Percentiles rank a stretch among this genome's conserved stretches.
Evolutionary conservation across 768 basidiomycete species (phyloP).

Genomic region (Leccinum truebloodii): DNA sequence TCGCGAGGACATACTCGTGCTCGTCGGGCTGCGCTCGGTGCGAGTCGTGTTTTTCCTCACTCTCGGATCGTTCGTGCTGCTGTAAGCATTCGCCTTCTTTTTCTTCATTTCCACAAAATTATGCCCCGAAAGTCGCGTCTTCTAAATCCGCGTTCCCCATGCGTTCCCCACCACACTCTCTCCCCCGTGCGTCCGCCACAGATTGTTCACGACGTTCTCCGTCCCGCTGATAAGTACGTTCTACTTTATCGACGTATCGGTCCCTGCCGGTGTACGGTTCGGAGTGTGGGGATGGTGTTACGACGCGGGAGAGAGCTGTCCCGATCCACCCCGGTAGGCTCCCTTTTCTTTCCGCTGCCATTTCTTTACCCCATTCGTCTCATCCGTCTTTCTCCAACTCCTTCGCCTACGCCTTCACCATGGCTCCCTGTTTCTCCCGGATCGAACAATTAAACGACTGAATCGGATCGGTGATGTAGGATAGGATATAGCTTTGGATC

Average conservation of each 20-base stretch:
- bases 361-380: not conserved
- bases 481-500: not conserved
- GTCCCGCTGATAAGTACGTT: not conserved
- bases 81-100: not conserved
- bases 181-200: not conserved
- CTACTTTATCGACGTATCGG: not conserved
- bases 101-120: not conserved
- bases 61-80: not conserved
- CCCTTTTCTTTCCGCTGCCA: not conserved
- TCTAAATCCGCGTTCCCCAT: not conserved
- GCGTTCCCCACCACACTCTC: not conserved
- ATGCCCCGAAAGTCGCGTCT: not conserved
- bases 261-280: not conserved
- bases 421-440: not conserved
- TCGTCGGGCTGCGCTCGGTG: conserved; percentile 3
- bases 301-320: not conserved
- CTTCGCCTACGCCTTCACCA: not conserved
- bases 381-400: not conserved
- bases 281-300: conserved; percentile 1
- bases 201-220: conserved; percentile 1
- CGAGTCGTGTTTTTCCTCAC: conserved; percentile 4
- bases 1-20: not conserved
- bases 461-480: not conserved
- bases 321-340: not conserved
- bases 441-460: too few species aligned